Conservation (phyloP, 1,284 basidiomycete genomes). For the Boletus mariae region DNA sequence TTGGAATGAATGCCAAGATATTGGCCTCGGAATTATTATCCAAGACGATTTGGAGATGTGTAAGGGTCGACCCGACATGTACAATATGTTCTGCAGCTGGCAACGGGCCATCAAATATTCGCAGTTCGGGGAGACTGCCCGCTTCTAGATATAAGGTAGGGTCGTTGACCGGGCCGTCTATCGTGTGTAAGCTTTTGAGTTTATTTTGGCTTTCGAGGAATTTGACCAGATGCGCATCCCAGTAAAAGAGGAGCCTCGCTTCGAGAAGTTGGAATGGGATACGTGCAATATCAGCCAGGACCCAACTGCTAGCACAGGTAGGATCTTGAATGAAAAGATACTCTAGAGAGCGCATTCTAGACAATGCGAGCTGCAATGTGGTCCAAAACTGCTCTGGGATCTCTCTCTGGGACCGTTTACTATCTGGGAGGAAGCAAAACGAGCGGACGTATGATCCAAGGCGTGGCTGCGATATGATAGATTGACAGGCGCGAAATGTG, state of each 20-base stretch:
- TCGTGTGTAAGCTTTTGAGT: constrained; percentile 25
- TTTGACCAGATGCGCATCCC: constrained; percentile 30
- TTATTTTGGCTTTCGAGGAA: constrained; percentile 35
- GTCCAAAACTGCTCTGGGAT: constrained; percentile 28
- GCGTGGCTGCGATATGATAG: constrained; percentile 24
- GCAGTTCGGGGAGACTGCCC: constrained; percentile 30
- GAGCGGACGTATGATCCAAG: constrained; percentile 27
- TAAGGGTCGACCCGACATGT: constrained; percentile 24
- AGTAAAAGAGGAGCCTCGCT: constrained; percentile 25
- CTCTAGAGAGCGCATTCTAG: constrained; percentile 28
- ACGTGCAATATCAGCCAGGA: constrained; percentile 26
- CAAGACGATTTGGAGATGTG: constrained; percentile 27
- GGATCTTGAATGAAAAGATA: constrained; percentile 30
- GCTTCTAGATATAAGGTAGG: constrained; percentile 24
- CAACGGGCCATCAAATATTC: constrained; percentile 29
- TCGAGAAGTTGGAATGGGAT: constrained; percentile 34
- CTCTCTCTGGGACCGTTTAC: constrained; percentile 18
- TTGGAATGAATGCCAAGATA: constrained; percentile 28
- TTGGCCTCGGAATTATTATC: constrained; percentile 24
- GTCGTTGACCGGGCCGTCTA: constrained; percentile 27
- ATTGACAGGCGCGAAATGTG: constrained; percentile 28
- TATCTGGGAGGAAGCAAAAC: constrained; percentile 24
- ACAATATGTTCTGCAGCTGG: constrained; percentile 28
- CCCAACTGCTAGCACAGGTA: constrained; percentile 24
- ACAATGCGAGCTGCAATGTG: constrained; percentile 24